Evolutionary conservation across 225 moss, liverwort and hornwort genomes (phyloP), one percentile per base, ranked within the genome.

Genomic region (Physcomitrium patens): DNA sequence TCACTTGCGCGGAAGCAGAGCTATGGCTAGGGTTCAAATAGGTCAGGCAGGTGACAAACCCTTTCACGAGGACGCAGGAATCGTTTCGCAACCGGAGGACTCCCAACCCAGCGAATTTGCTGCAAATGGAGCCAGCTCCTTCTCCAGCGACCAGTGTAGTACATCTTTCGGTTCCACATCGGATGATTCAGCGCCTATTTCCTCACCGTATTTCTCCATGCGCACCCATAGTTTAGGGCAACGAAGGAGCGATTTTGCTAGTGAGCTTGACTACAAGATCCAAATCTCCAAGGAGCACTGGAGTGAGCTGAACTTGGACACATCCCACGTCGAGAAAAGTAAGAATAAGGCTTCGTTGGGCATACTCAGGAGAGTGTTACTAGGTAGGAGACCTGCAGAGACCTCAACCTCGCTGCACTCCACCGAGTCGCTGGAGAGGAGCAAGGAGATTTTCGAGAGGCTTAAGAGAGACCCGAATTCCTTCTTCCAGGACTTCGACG

Each of bases 401-500:
- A 42, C 42, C 18, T 18, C 24, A 44, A 2, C 18, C 19, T 1
- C 55, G 45, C 52, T 80, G 7, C 77, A 82, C 9, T 79, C 78
- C 27, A 50, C 12, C 1, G 72, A 79, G 76, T 79, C 83, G 4
- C 44, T 83, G 19, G 80, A 80, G 60, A 73, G 69, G 77, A 78
- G 63, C 23, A 52, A 61, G 58, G 85, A 75, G 56, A 60, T 59
- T 19, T 85, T 85, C 68, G 81, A 81, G 78, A 57, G 75, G 20
- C 59, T 81, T 12, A 85, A 81, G 67, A 2, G 3, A 2, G 76
- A 60, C 52, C 75, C 43, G 46, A 26, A 78, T 51, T 84, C 77
- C 5, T 80, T 84, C 62, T 74, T 84, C 44, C 84, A 84, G 61
- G 85, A 81, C 53, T 85, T 85, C 68, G 78, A 75, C 7, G 81